phyloP scores from a whole-genome alignment of 176 grass and related monocot genomes.

The Aegilops sharonensis region DNA sequence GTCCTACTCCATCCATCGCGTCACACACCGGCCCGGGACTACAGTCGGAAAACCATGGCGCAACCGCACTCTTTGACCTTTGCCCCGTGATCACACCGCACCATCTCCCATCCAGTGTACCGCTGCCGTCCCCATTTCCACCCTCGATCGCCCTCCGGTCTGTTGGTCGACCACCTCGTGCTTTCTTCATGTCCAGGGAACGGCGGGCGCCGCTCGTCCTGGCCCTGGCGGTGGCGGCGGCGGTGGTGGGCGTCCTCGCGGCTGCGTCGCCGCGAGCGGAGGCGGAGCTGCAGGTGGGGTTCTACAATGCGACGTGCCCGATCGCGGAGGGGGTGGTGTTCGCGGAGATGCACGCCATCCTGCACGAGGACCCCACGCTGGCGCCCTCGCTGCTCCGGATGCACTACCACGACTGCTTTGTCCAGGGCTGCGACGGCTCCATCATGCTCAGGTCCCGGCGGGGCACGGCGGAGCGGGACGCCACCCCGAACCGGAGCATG shows the following conservation, averaged over 20 bases:
- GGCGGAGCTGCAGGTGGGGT: slow-evolving; percentile 37
- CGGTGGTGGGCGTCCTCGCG: background rate
- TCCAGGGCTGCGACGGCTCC: slow-evolving; percentile 54
- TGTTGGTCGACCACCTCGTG: background rate
- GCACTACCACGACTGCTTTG: slow-evolving; percentile 77
- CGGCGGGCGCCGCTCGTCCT: background rate
- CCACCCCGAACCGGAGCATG: slow-evolving; percentile 49
- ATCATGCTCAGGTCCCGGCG: slow-evolving; percentile 44
- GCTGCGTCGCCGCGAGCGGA: background rate
- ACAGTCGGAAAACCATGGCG: slow-evolving; percentile 28
- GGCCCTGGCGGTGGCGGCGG: background rate
- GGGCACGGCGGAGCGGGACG: slow-evolving; percentile 44
- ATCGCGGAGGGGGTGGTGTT: slow-evolving; percentile 43
- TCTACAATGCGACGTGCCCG: slow-evolving; percentile 45
- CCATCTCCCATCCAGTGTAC: background rate
- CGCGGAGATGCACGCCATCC: slow-evolving; percentile 41
- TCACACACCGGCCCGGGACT: background rate
- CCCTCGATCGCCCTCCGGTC: background rate
- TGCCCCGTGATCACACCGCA: background rate
- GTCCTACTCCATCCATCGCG: background rate
- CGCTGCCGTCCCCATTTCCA: background rate
- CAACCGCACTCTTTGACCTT: slow-evolving; percentile 31
- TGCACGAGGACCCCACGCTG: slow-evolving; percentile 38
- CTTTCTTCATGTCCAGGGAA: slow-evolving; percentile 23
- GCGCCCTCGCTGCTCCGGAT: slow-evolving; percentile 59